Evolutionary conservation across 192 early-diverging fungal species (phyloP), one percentile per base, ranked within the genome.

Genomic region (Dimargaris xerosporica): DNA sequence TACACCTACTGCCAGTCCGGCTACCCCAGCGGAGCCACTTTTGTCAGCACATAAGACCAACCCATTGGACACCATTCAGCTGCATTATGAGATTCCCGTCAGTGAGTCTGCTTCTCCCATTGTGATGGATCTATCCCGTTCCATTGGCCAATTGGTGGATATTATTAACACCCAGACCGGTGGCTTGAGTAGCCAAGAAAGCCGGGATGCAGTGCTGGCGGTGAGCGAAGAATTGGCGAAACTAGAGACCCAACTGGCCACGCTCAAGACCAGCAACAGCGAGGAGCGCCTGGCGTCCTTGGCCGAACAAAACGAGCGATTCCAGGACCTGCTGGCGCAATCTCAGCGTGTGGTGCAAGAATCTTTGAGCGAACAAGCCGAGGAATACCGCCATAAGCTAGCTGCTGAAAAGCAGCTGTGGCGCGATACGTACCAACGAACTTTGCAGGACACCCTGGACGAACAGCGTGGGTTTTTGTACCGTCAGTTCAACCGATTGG

Each of bases 401-500:
- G 78, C 78, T 65, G 71, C 73, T 19, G 65, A 81, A 56, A 65
- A 67, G 1, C 66, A 62, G 0, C 64, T 66, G 17, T 78, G 83
- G 64, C 62, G 71, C 16, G 66, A 77, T 67, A 73, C 63, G 23
- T 72, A 76, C 31, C 72, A 72, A 21, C 56, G 45, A 13, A 70
- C 71, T 4, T 71, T 78, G 29, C 70, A 73, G 12, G 69, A 78
- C 65, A 76, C 79, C 43, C 75, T 90, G 50, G 71, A 75, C n/a
- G 61, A 67, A 26, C 81, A 84, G 64, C 78, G 93, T 50, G 48
- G 73, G 43, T 67, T 71, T 29, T 73, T 91, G 67, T 83, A 92
- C 72, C 78, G 85, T 50, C 78, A 78, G 55, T 98, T 88, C 80
- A 73, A 84, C 55, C 75, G 82, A 39, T 81, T 91, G 67, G 82